Evolutionary conservation across 2,329 filamentous ascomycete genomes (phyloP).

Genomic region (Neurospora crassa): DNA sequence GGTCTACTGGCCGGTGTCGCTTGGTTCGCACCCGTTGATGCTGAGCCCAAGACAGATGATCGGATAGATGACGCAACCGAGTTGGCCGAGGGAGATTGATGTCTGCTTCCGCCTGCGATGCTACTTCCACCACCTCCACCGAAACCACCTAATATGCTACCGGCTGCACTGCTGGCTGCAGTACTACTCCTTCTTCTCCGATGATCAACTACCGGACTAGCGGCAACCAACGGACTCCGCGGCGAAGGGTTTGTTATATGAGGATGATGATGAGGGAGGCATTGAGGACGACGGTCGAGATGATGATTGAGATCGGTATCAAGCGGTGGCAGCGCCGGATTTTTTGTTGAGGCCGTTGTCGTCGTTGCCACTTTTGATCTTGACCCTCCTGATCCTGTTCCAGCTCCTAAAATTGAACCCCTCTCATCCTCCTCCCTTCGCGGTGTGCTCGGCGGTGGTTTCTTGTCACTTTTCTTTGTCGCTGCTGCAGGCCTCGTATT

Average conservation of each 20-base stretch:
- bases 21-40: neutral
- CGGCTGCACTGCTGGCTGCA: neutral
- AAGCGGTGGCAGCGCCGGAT: neutral
- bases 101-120: neutral
- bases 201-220: neutral
- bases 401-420: neutral
- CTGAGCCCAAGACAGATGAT: neutral
- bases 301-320: neutral
- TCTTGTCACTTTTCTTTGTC: neutral
- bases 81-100: neutral
- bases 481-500: neutral
- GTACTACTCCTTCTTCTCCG: neutral
- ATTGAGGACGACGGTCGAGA: neutral
- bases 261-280: neutral
- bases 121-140: neutral
- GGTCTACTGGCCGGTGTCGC: neutral
- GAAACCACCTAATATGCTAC: neutral
- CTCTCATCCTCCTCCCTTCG: neutral
- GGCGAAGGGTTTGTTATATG: neutral
- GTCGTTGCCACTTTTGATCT: neutral
- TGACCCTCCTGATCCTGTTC: neutral
- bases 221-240: neutral
- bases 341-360: neutral
- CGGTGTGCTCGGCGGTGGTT: neutral
- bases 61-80: neutral